Evolutionary conservation across 768 basidiomycete genomes (phyloP).

Genomic region (Suillus paluster): DNA sequence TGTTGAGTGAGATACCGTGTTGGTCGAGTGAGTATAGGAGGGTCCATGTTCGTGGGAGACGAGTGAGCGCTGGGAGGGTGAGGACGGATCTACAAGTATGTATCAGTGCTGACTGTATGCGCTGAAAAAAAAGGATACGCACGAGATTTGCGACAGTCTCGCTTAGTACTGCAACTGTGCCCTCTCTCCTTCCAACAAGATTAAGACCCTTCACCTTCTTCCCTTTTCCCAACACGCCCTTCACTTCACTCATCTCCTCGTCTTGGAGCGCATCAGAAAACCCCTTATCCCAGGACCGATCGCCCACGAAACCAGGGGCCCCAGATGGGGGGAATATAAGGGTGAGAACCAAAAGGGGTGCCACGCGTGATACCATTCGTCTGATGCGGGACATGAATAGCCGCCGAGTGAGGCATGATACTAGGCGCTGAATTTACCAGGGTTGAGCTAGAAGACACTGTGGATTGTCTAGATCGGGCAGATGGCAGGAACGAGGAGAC

Average conservation of each 20-base stretch:
- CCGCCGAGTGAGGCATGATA: slow-evolving; percentile 18
- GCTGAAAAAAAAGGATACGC: no score
- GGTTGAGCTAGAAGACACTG: slow-evolving; percentile 15
- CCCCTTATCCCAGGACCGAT: no score
- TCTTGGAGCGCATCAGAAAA: slow-evolving; percentile 47
- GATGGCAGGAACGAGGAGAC: slow-evolving; percentile 51
- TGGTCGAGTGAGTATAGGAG: slow-evolving; percentile 91
- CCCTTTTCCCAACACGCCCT: no score
- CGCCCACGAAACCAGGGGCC: slow-evolving; percentile 85
- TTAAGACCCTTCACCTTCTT: no score
- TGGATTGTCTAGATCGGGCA: slow-evolving; percentile 16
- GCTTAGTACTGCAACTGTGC: slow-evolving; percentile 60
- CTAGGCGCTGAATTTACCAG: slow-evolving; percentile 14
- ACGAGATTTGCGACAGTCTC: slow-evolving; percentile 65
- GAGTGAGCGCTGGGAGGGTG: slow-evolving; percentile 74
- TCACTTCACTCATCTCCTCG: slow-evolving; percentile 45
- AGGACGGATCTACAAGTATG: slow-evolving; percentile 59
- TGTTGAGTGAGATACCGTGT: slow-evolving; percentile 91
- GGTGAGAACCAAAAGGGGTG: slow-evolving; percentile 52
- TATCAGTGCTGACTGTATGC: no score
- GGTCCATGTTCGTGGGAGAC: slow-evolving; percentile 73
- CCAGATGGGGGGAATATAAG: slow-evolving; percentile 56
- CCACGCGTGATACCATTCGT: slow-evolving; percentile 40
- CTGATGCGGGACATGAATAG: slow-evolving; percentile 7
- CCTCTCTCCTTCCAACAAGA: slow-evolving; percentile 57